A percentile compares a stretch with the other conserved stretches of the same genome.
These are phyloP conservation scores for Leccinum ponderosum DNA, from an alignment of 1,284 basidiomycete species.

Conservation along the genomic window DNA sequence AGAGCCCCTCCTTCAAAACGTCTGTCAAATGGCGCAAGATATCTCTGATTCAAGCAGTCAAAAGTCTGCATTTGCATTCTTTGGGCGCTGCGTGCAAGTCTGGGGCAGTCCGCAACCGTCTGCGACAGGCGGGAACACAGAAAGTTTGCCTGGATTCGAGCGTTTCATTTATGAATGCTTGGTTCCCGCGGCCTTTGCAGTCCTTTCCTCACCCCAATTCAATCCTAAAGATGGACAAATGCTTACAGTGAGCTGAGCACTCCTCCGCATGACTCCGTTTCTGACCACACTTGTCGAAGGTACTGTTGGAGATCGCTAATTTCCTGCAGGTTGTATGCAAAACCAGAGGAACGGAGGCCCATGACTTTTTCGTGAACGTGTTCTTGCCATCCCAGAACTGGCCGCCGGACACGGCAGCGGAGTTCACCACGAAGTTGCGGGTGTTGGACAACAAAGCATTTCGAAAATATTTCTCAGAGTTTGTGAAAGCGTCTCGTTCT, in stretches of 20 bases:
- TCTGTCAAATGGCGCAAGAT: conserved; percentile 79
- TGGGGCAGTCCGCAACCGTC: conserved; percentile 68
- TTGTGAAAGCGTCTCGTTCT: conserved; percentile 70
- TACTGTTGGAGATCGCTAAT: conserved; percentile 85
- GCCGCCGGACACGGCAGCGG: conserved; percentile 74
- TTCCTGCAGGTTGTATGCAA: conserved; percentile 81
- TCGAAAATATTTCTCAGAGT: conserved; percentile 88
- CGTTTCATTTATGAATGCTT: conserved; percentile 90
- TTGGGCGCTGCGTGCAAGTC: conserved; percentile 72
- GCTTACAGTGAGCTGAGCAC: conserved; percentile 59
- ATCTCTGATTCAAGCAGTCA: conserved; percentile 74
- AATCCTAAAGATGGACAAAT: conserved; percentile 89
- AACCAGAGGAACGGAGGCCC: conserved; percentile 82
- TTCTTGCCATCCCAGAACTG: conserved; percentile 91
- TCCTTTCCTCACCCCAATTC: conserved; percentile 79
- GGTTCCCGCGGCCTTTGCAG: conserved; percentile 81
- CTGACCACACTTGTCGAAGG: conserved; percentile 46
- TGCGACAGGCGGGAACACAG: conserved; percentile 41
- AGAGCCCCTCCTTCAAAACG: conserved; percentile 66
- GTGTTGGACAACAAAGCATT: conserved; percentile 83
- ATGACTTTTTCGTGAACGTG: conserved; percentile 76
- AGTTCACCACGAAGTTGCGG: conserved; percentile 78
- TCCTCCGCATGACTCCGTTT: neutral
- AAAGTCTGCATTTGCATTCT: conserved; percentile 81
- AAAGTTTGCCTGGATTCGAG: conserved; percentile 87